phyloP scores from a whole-genome alignment of 306 rosid genomes.

The Quercus cerris region DNA sequence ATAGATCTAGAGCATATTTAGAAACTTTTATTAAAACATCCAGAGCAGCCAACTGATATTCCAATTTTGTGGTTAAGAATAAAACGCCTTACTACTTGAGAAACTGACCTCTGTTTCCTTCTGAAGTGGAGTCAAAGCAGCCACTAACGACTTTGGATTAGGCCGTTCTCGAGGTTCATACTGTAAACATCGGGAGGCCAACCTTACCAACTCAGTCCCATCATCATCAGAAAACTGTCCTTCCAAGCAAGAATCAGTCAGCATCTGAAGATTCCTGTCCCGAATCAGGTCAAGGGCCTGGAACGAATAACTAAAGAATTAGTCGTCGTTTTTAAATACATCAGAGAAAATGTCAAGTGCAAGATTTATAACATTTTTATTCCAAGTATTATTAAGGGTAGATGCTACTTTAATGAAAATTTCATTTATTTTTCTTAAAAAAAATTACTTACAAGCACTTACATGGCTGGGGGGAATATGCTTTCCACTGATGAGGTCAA shows the following conservation, averaged over 20 bases:
- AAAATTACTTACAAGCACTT: constrained; percentile 29
- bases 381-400: neutral
- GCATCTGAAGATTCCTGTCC: constrained; percentile 79
- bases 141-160: constrained; percentile 62
- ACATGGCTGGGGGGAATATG: constrained; percentile 87
- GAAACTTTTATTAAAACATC: neutral
- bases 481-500: constrained; percentile 83
- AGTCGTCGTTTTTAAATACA: constrained; percentile 5
- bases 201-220: constrained; percentile 70
- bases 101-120: constrained; percentile 73
- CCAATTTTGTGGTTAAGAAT: neutral
- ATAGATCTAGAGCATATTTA: neutral
- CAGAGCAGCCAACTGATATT: neutral
- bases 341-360: neutral
- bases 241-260: constrained; percentile 82
- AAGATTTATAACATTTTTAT: neutral
- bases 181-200: constrained; percentile 71
- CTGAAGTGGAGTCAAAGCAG: constrained; percentile 72
- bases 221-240: constrained; percentile 73
- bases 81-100: neutral
- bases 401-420: neutral
- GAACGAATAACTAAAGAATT: constrained; percentile 8
- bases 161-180: constrained; percentile 85
- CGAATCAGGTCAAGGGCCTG: constrained; percentile 85
- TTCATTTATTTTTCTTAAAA: neutral